A percentile compares a stretch with the other conserved stretches of the same genome.
phyloP scores from a whole-genome alignment of 306 rosid genomes.

The Styphnolobium japonicum region DNA sequence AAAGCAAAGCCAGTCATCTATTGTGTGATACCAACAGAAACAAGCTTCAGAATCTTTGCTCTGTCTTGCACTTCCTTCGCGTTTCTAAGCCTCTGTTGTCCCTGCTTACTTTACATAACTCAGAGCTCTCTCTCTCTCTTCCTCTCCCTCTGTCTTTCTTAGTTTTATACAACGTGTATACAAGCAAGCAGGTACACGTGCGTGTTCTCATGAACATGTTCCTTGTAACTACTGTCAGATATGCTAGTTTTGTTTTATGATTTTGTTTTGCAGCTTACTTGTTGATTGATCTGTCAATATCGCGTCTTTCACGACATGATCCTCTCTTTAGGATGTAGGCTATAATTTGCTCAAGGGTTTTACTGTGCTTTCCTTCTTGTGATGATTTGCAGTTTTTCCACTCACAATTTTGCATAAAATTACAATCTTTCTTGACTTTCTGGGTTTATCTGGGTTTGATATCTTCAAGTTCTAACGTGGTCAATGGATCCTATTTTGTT shows the following conservation, averaged over 20 bases:
- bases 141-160: conserved; percentile 5
- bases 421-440: background rate
- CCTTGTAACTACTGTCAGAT: background rate
- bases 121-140: no score
- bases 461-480: no score
- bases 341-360: background rate
- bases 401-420: conserved; percentile 6
- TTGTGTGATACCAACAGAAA: conserved; percentile 51
- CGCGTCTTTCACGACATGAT: background rate
- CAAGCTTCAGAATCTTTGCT: conserved; percentile 38
- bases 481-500: conserved; percentile 5
- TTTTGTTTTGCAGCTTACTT: conserved; percentile 14
- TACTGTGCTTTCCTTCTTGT: conserved; percentile 12
- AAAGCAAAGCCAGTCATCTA: conserved; percentile 23
- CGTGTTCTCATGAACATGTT: background rate
- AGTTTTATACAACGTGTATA: conserved; percentile 28
- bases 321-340: background rate
- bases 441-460: no score
- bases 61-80: no score
- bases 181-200: conserved; percentile 44
- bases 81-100: no score
- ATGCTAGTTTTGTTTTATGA: conserved; percentile 8
- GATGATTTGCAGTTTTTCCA: conserved; percentile 1
- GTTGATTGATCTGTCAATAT: conserved; percentile 42
- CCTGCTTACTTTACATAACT: no score